Evolutionary conservation across 768 basidiomycete genomes (phyloP).

Genomic region (Pleurotus ostreatus): DNA sequence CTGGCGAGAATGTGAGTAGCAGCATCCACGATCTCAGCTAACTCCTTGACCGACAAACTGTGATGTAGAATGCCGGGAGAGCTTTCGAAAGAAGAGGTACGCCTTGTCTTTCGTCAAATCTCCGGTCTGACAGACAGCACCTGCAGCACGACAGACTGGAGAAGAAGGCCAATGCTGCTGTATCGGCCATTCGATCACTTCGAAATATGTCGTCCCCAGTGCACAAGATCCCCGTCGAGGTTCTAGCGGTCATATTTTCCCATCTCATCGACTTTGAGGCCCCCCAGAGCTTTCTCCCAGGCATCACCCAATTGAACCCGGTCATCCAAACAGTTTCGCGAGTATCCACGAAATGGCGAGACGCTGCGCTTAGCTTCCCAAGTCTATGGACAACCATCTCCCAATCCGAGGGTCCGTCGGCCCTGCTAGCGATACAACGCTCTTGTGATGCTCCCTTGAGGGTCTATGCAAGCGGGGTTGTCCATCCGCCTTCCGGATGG

Average conservation of each 20-base stretch:
- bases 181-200: slow-evolving; percentile 2
- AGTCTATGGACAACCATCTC: neutral
- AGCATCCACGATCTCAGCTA: neutral
- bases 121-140: too few relatives aligned
- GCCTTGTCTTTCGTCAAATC: neutral
- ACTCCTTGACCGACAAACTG: neutral
- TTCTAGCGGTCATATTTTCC: slow-evolving; percentile 1
- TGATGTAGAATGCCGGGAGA: neutral
- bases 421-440: neutral
- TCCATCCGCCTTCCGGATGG: neutral
- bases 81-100: neutral
- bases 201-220: slow-evolving; percentile 6
- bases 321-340: neutral
- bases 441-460: neutral
- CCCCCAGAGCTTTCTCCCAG: neutral
- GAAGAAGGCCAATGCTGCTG: slow-evolving; percentile 1
- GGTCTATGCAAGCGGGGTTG: neutral
- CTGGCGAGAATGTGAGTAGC: neutral
- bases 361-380: neutral
- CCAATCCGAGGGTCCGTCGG: neutral
- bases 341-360: slow-evolving; percentile 5
- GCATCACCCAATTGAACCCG: neutral
- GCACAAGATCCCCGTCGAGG: slow-evolving; percentile 4
- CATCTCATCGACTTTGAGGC: neutral
- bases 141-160: neutral